A percentile compares a stretch with the other conserved stretches of the same genome.
phyloP scores from a whole-genome alignment of 2,329 filamentous ascomycete species.

The Trichoderma aggressivum region DNA sequence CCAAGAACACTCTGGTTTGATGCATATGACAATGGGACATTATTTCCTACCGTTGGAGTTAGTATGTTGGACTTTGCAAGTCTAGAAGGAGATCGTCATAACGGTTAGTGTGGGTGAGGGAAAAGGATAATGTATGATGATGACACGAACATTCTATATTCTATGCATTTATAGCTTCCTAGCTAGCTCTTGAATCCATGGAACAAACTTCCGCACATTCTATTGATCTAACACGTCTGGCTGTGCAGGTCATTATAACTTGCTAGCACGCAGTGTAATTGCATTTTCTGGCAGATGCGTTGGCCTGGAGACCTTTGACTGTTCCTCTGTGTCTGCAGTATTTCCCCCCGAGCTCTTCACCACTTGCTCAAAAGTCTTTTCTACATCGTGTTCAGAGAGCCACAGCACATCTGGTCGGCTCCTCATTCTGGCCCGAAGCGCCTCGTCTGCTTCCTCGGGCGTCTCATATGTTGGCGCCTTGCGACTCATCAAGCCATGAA shows the following conservation, averaged over 20 bases:
- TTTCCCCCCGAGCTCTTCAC: not conserved
- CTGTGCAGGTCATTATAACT: not conserved
- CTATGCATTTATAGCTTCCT: not conserved
- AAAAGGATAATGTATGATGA: not conserved
- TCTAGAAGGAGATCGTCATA: not conserved
- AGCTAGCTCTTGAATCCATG: not conserved
- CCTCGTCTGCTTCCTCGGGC: slow-evolving; percentile 11
- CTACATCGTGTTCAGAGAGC: slow-evolving; percentile 22
- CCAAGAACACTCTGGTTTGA: not conserved
- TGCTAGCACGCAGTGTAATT: not conserved
- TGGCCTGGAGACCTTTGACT: no score
- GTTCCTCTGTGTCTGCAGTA: no score
- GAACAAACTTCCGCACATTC: not conserved
- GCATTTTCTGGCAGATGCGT: not conserved
- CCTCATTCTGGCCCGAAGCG: slow-evolving; percentile 14
- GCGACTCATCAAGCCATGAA: slow-evolving; percentile 9
- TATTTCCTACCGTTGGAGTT: not conserved
- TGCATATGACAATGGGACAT: not conserved
- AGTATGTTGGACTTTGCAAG: not conserved
- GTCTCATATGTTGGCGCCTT: slow-evolving; percentile 1
- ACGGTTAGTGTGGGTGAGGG: not conserved
- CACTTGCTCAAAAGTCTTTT: not conserved
- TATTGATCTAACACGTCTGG: no score
- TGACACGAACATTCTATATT: not conserved
- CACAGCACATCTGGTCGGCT: slow-evolving; percentile 19